These are phyloP conservation scores for Populus nigra DNA, from an alignment of 345 rosid species.

Conservation along the genomic window DNA sequence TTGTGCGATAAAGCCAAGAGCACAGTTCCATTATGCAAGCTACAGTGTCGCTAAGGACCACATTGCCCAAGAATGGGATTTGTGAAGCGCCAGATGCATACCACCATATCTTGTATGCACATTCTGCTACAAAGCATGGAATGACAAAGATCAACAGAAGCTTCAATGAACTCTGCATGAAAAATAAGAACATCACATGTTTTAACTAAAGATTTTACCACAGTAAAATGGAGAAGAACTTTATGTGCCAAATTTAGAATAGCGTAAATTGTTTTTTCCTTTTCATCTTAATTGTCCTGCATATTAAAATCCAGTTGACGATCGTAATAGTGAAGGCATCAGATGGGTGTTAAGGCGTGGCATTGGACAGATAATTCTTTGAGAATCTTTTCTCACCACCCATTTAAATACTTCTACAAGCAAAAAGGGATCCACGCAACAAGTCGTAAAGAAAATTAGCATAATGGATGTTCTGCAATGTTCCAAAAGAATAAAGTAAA, in stretches of 20 bases:
- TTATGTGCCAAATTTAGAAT: neutral
- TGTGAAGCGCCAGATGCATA: slow-evolving; percentile 89
- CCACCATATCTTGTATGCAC: slow-evolving; percentile 96
- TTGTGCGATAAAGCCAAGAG: slow-evolving; percentile 90
- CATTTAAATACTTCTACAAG: neutral
- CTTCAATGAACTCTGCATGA: slow-evolving; percentile 73
- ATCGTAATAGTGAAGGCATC: neutral
- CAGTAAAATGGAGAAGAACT: neutral
- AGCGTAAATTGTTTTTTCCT: neutral
- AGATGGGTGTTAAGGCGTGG: neutral
- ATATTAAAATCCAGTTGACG: too few species aligned
- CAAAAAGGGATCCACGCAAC: too few species aligned
- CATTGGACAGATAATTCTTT: neutral
- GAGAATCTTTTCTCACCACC: neutral
- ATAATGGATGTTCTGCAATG: too few species aligned
- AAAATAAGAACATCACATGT: neutral
- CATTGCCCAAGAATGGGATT: slow-evolving; percentile 83
- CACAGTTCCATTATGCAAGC: slow-evolving; percentile 79
- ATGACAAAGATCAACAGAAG: slow-evolving; percentile 64
- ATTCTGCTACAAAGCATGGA: slow-evolving; percentile 71
- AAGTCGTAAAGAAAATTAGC: too few species aligned
- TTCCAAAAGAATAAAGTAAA: too few species aligned
- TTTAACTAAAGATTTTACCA: too few species aligned
- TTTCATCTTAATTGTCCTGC: too few species aligned
- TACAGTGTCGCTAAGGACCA: slow-evolving; percentile 63